phyloP scores from a whole-genome alignment of 345 rosid species.

The Eutrema japonicum region DNA sequence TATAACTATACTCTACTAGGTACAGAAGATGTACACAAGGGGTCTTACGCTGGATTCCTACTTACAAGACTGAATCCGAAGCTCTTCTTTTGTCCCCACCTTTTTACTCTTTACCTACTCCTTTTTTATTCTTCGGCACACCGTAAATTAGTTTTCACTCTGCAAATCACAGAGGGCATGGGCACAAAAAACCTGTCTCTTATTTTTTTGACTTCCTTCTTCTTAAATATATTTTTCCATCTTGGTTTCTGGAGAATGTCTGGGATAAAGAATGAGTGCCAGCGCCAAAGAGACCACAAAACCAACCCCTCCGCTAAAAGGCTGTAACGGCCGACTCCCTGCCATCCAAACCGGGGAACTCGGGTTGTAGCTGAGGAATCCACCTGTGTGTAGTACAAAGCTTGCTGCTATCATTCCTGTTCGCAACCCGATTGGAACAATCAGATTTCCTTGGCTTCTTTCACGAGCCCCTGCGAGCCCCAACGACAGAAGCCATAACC shows the following conservation, averaged over 20 bases:
- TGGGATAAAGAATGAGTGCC: conserved; percentile 68
- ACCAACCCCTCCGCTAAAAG: conserved; percentile 83
- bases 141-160: conserved; percentile 5
- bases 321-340: conserved; percentile 70
- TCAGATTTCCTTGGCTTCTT: conserved; percentile 64
- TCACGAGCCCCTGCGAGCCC: conserved; percentile 68
- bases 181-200: neutral
- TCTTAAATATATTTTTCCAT: conserved; percentile 21
- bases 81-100: conserved; percentile 27
- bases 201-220: conserved; percentile 11
- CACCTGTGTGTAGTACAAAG: conserved; percentile 66
- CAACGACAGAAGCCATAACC: conserved; percentile 76
- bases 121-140: neutral
- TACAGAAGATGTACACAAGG: conserved; percentile 33
- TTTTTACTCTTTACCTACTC: conserved; percentile 13
- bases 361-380: conserved; percentile 55
- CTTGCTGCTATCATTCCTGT: conserved; percentile 72
- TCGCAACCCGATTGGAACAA: conserved; percentile 69
- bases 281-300: conserved; percentile 54
- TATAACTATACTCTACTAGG: neutral
- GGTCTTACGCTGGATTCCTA: conserved; percentile 14
- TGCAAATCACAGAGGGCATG: conserved; percentile 14
- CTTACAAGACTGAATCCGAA: conserved; percentile 32
- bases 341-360: conserved; percentile 64
- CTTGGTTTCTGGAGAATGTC: conserved; percentile 42